Percentiles rank a stretch among this genome's conserved stretches.
These are phyloP conservation scores for Dorcoceras hygrometricum DNA, from an alignment of 257 asterid genomes.

Conservation along the genomic window DNA sequence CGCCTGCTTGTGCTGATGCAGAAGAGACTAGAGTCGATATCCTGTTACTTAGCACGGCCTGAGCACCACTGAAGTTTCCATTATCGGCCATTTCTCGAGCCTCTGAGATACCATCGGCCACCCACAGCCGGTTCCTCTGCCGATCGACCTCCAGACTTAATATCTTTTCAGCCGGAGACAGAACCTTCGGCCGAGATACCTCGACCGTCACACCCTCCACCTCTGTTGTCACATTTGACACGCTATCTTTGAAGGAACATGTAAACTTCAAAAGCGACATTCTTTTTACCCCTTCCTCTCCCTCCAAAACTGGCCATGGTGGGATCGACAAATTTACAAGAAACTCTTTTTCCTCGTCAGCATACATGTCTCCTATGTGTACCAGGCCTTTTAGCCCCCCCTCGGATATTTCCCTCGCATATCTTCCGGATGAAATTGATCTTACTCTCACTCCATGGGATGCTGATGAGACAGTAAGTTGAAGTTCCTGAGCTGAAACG, in stretches of 20 bases:
- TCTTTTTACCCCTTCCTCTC: background rate
- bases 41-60: conserved; percentile 20
- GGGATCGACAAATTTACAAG: conserved; percentile 31
- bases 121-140: conserved; percentile 32
- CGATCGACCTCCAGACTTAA: conserved; percentile 37
- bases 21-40: conserved; percentile 23
- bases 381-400: conserved; percentile 23
- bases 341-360: conserved; percentile 40
- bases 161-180: conserved; percentile 19
- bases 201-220: conserved; percentile 30
- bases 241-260: conserved; percentile 24
- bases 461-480: conserved; percentile 24
- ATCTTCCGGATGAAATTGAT: conserved; percentile 27
- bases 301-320: background rate
- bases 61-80: conserved; percentile 36
- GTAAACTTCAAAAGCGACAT: conserved; percentile 25
- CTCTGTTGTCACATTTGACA: conserved; percentile 14
- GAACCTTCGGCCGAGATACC: conserved; percentile 28
- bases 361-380: conserved; percentile 38
- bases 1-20: conserved; percentile 41
- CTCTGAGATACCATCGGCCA: conserved; percentile 31
- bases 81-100: conserved; percentile 34
- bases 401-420: conserved; percentile 21
- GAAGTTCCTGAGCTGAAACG: conserved; percentile 36
- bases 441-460: conserved; percentile 26